Evolutionary conservation across 129 eudicot genomes (phyloP).

Genomic region (Tanacetum coccineum): DNA sequence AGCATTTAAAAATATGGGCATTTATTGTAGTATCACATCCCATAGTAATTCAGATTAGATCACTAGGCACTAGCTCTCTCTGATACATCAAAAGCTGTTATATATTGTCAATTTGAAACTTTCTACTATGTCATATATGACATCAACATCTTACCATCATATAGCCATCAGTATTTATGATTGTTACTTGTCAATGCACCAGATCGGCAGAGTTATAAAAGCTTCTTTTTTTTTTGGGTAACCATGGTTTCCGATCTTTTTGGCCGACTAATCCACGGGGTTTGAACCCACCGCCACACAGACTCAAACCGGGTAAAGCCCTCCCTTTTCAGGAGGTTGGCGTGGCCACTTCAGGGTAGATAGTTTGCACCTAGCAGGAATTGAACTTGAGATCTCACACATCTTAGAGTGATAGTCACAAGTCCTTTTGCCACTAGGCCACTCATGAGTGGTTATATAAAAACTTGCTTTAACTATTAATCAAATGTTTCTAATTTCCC

Average conservation of each 20-base stretch:
- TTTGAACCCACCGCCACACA: too few relatives aligned
- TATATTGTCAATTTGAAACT: neutral
- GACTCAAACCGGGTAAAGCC: too few relatives aligned
- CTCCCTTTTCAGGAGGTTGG: too few relatives aligned
- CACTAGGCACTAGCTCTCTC: neutral
- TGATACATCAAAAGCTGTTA: neutral
- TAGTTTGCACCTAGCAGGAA: too few relatives aligned
- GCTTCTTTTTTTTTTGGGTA: too few relatives aligned
- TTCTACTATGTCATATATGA: constrained; percentile 4
- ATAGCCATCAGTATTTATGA: neutral
- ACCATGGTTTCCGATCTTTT: too few relatives aligned
- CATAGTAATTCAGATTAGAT: neutral
- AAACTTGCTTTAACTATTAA: constrained; percentile 10
- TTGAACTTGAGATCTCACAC: too few relatives aligned
- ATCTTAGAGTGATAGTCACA: too few relatives aligned
- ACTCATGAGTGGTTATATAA: too few relatives aligned
- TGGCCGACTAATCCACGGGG: too few relatives aligned
- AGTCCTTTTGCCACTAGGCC: too few relatives aligned
- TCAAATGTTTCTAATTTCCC: neutral
- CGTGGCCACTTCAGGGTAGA: too few relatives aligned
- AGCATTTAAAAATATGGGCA: neutral
- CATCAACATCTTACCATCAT: constrained; percentile 11
- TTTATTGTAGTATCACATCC: neutral
- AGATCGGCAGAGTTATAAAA: neutral
- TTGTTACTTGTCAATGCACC: neutral